phyloP scores from a whole-genome alignment of 2,329 filamentous ascomycete species.

The Fusarium anguioides region DNA sequence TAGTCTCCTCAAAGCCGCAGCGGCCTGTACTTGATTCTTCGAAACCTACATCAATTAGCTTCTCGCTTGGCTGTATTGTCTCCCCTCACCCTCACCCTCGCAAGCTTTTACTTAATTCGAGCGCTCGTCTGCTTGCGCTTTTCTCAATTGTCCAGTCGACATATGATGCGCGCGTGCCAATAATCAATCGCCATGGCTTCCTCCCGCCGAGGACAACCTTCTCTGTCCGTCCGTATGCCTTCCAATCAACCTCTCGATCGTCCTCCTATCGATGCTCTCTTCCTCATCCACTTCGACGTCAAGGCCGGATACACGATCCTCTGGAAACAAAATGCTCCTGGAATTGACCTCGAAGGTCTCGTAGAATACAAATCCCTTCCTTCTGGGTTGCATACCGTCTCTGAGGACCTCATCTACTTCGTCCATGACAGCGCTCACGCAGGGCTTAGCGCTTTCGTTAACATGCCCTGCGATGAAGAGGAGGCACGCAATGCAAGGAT shows the following conservation, averaged over 20 bases:
- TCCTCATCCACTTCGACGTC: constrained; percentile 91
- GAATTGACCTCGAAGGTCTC: constrained; percentile 81
- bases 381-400: constrained; percentile 89
- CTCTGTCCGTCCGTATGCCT: constrained; percentile 54
- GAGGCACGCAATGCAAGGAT: constrained; percentile 88
- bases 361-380: constrained; percentile 98
- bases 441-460: constrained; percentile 91
- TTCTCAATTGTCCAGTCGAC: neutral
- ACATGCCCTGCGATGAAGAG: constrained; percentile 79
- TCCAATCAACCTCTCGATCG: constrained; percentile 46
- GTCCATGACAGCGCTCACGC: constrained; percentile 83
- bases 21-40: neutral
- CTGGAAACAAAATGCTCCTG: constrained; percentile 81
- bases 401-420: constrained; percentile 93
- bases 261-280: constrained; percentile 75
- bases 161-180: constrained; percentile 46
- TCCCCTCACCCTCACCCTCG: neutral
- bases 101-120: constrained; percentile 3
- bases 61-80: constrained; percentile 4
- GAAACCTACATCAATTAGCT: constrained; percentile 5
- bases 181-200: constrained; percentile 54
- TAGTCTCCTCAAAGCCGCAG: neutral
- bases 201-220: constrained; percentile 53
- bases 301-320: constrained; percentile 91
- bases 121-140: constrained; percentile 9